These are phyloP conservation scores for Myxozyma udenii DNA, from an alignment of 805 yeast genomes.

Conservation along the genomic window DNA sequence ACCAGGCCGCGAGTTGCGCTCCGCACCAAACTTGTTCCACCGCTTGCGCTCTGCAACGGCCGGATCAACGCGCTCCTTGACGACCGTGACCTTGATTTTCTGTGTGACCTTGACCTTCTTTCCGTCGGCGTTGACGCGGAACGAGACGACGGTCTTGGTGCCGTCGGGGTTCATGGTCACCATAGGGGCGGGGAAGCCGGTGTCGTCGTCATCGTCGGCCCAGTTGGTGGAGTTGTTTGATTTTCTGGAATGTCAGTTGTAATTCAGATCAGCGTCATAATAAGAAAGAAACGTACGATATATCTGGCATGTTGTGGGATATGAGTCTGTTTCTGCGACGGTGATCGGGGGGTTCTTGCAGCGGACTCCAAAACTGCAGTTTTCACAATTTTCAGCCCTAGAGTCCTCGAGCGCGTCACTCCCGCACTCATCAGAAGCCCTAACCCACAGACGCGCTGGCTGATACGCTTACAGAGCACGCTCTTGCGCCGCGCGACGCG, in stretches of 20 bases:
- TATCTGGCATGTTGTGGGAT: conserved; percentile 25
- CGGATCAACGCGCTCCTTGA: conserved; percentile 78
- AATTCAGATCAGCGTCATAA: not conserved
- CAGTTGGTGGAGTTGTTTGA: conserved; percentile 41
- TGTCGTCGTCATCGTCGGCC: conserved; percentile 56
- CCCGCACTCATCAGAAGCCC: too few relatives aligned
- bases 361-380: too few relatives aligned
- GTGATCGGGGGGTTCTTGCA: not conserved
- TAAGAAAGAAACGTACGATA: conserved; percentile 16
- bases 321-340: not conserved
- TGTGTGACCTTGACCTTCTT: conserved; percentile 86
- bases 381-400: too few relatives aligned
- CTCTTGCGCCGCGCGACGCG: too few relatives aligned
- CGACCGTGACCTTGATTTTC: conserved; percentile 70
- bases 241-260: conserved; percentile 4
- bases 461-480: too few relatives aligned
- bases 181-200: conserved; percentile 60
- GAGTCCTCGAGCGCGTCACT: too few relatives aligned
- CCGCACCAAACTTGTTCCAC: conserved; percentile 88
- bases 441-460: too few relatives aligned
- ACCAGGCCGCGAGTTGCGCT: conserved; percentile 68
- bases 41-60: conserved; percentile 80
- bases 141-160: conserved; percentile 81
- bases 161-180: conserved; percentile 80
- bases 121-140: conserved; percentile 64